Base-by-base conservation (phyloP, 768 basidiomycete genomes). In the Fomitopsis pulvina region DNA sequence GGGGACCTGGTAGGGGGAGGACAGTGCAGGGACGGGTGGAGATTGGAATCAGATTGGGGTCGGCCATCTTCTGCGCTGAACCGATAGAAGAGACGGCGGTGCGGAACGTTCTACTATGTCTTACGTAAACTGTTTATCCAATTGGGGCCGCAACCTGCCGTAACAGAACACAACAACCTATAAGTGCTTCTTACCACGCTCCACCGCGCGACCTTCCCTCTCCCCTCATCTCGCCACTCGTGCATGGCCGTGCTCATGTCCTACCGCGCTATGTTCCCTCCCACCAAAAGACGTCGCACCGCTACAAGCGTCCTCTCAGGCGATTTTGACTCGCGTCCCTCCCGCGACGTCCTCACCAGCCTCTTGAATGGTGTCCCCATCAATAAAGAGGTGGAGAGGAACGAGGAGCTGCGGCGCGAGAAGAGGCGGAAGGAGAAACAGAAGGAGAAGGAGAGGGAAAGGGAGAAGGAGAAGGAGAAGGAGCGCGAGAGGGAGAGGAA, bases 261-360 rank as follows among this genome's bases (percentile, higher is more conserved):
- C 48, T 51, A 49, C 49, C 47, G 54, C 43, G 10, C 30, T 20
- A 29, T 39, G 25, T 24, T 48, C 9, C 52, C 47, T 11, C 49
- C 49, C 24, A 48, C 48, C 43, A 58, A 58, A 52, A 48, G 57
- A 22, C 72, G 76, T 20, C 83, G 88, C 51, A 83, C 77, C 42
- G 88, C 88, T 39, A 91, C 88, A 7, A 63, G 80, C 8, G 83
- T 90, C 37, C 77, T 89, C 67, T 80, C 86, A 0, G 88, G 88
- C 57, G 69, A 74, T 62, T 88, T 87, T 65, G 88, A 90, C 69
- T 63, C 73, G 4, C 75, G 75, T 18, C 81, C 83, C 0, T 61
- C 74, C 30, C 78, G 88, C 63, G 87, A 90, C 67, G 85, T 85
- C 54, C 73, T 91, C 56, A 90, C 88, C 12, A 86, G 83, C 65